A percentile compares a stretch with the other conserved stretches of the same genome.
These are phyloP conservation scores for Vigna nakashimae DNA, from an alignment of 306 rosid genomes.

Conservation along the genomic window DNA sequence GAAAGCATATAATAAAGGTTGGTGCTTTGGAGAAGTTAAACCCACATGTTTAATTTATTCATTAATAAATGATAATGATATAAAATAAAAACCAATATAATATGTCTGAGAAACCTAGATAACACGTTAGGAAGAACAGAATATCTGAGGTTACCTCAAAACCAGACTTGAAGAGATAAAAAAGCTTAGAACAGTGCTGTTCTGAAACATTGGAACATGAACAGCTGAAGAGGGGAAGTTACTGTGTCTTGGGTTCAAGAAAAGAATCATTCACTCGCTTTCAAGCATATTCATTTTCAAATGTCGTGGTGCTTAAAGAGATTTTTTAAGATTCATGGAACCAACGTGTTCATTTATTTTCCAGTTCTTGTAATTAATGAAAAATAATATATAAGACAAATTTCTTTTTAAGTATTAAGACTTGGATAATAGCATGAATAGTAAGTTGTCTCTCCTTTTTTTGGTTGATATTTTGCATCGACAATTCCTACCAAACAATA, in stretches of 20 bases:
- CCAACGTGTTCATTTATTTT: not conserved
- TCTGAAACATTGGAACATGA: constrained; percentile 3
- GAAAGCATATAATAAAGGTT: constrained; percentile 36
- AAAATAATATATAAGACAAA: not conserved
- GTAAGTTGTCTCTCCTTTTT: not conserved
- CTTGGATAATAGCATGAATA: not conserved
- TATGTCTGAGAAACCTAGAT: constrained; percentile 3
- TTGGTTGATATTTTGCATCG: not conserved
- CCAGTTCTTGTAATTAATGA: not conserved
- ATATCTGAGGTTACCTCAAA: constrained; percentile 47
- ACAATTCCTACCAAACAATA: not conserved
- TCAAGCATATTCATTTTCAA: constrained; percentile 24
- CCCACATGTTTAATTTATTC: constrained; percentile 51
- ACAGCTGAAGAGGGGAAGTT: constrained; percentile 16
- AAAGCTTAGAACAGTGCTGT: constrained; percentile 16
- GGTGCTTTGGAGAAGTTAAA: constrained; percentile 32
- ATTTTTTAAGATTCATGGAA: not conserved
- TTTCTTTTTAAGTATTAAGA: not conserved
- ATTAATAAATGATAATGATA: constrained; percentile 1
- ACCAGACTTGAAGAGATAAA: not conserved
- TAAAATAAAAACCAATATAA: not conserved
- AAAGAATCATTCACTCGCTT: constrained; percentile 53
- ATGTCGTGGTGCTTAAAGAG: not conserved
- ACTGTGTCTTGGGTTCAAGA: constrained; percentile 49
- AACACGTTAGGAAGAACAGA: constrained; percentile 30